Evolutionary conservation across 2,329 filamentous ascomycete genomes (phyloP), one percentile per base, ranked within the genome.

Genomic region (Aureobasidium sp.): DNA sequence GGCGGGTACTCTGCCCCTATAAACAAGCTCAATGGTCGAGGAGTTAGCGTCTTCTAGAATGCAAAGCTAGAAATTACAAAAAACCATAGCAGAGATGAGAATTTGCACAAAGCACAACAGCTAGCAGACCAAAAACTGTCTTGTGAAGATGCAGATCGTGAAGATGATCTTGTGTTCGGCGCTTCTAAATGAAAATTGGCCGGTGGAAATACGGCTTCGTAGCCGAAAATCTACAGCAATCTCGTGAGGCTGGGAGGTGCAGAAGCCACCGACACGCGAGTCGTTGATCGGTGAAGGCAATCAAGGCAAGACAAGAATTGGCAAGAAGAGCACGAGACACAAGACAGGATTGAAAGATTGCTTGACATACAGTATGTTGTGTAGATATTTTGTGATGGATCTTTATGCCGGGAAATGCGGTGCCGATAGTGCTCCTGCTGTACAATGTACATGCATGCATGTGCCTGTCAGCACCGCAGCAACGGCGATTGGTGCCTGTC

Each of bases 381-480:
- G 20, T 37, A 20, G 17, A 17, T 56, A 17, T 34, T 44, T 55
- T 42, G 23, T 17, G 3, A 44, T 20, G 13, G n/a, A 17, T 52
- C n/a, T 52, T 36, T 20, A 20, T 55, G 37, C 37, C 52, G 52
- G 34, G 15, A 32, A 42, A 12, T 42, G 52, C 52, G 52, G 44
- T 27, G 37, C 23, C 39, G 37, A 26, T 15, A 13, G 46, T 48
- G 23, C 8, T 44, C 12, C 12, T 44, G 1, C 20, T 8, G 46
- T 48, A 47, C 44, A 48, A 15, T 48, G 26, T 42, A 39, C 52
- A 55, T 27, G 53, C 52, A 55, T 27, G 53, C 39, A 57, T 39
- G 53, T 56, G 27, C 52, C 37, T 56, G 52, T 56, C 53, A 57
- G 53, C 53, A 44, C 39, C 12, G 52, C 27, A 57, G 53, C 53